These are phyloP conservation scores for Phytomonas sp. DNA, from an alignment of 208 protist species.

Conservation along the genomic window DNA sequence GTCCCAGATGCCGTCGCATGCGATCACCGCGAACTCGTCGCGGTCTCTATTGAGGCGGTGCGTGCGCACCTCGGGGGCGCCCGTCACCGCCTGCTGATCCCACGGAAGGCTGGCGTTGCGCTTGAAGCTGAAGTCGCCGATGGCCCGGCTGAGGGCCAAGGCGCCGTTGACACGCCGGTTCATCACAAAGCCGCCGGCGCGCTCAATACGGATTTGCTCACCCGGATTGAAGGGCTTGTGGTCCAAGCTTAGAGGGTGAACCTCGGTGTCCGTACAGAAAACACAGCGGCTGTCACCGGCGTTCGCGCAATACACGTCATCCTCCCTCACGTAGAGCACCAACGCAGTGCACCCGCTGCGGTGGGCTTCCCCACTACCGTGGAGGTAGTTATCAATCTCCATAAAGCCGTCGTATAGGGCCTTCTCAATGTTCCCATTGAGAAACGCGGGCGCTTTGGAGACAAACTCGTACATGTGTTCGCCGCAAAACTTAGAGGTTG, in stretches of 20 bases:
- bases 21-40: slow-evolving; percentile 86
- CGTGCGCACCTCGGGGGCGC: slow-evolving; percentile 67
- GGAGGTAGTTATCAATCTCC: slow-evolving; percentile 67
- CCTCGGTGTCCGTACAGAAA: slow-evolving; percentile 72
- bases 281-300: slow-evolving; percentile 90
- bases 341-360: slow-evolving; percentile 85
- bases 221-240: slow-evolving; percentile 87
- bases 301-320: slow-evolving; percentile 86
- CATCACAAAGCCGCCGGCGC: slow-evolving; percentile 87
- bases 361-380: slow-evolving; percentile 19
- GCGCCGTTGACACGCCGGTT: slow-evolving; percentile 92
- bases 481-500: slow-evolving; percentile 67
- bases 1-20: slow-evolving; percentile 92
- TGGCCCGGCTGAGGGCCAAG: slow-evolving; percentile 90
- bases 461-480: slow-evolving; percentile 75
- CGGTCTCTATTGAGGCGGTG: slow-evolving; percentile 59
- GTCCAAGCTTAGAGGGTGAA: slow-evolving; percentile 88
- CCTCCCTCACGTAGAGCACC: slow-evolving; percentile 64
- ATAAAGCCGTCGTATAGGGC: slow-evolving; percentile 87
- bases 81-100: slow-evolving; percentile 90
- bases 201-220: slow-evolving; percentile 85
- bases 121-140: slow-evolving; percentile 94
- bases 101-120: slow-evolving; percentile 64
- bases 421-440: slow-evolving; percentile 39
- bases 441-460: slow-evolving; percentile 41